Evolutionary conservation across 805 yeast genomes (phyloP).

Genomic region (Deakozyma indianensis): DNA sequence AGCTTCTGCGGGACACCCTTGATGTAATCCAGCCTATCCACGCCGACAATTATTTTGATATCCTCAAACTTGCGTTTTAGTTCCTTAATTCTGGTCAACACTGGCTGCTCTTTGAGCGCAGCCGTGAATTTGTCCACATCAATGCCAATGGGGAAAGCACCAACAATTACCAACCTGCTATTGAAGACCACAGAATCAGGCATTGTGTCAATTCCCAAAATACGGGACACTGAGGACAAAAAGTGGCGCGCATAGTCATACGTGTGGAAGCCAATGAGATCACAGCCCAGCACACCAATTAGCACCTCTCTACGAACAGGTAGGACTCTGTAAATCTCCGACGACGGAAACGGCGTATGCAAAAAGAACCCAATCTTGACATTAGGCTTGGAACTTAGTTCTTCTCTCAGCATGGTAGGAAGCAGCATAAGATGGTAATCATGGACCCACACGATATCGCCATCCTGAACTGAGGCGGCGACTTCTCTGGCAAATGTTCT

Average conservation of each 20-base stretch:
- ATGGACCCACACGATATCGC: conserved; percentile 93
- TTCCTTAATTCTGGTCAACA: conserved; percentile 48
- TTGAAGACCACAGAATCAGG: conserved; percentile 82
- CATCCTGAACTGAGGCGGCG: conserved; percentile 53
- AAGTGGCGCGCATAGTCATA: conserved; percentile 97
- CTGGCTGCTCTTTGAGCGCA: conserved; percentile 53
- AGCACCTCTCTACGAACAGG: conserved; percentile 91
- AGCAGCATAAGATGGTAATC: conserved; percentile 94
- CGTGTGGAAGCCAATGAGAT: conserved; percentile 95
- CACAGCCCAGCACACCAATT: conserved; percentile 85
- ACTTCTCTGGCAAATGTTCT: conserved; percentile 63
- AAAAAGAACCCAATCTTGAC: conserved; percentile 83
- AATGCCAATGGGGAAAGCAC: conserved; percentile 98
- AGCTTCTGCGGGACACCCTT: conserved; percentile 97
- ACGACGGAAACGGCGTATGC: conserved; percentile 96
- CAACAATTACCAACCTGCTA: conserved; percentile 67
- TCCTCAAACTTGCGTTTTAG: conserved; percentile 56
- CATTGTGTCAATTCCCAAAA: conserved; percentile 64
- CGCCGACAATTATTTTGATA: conserved; percentile 84
- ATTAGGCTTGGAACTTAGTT: conserved; percentile 25
- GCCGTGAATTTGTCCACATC: conserved; percentile 83
- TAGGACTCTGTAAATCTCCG: conserved; percentile 87
- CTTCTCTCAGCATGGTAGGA: conserved; percentile 71
- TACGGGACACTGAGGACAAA: conserved; percentile 73
- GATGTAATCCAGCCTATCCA: conserved; percentile 89